Percentiles rank a stretch among this genome's conserved stretches.
Conservation (phyloP, 108 stramenopile species). For the Cyclotella choctawhatcheeana region DNA sequence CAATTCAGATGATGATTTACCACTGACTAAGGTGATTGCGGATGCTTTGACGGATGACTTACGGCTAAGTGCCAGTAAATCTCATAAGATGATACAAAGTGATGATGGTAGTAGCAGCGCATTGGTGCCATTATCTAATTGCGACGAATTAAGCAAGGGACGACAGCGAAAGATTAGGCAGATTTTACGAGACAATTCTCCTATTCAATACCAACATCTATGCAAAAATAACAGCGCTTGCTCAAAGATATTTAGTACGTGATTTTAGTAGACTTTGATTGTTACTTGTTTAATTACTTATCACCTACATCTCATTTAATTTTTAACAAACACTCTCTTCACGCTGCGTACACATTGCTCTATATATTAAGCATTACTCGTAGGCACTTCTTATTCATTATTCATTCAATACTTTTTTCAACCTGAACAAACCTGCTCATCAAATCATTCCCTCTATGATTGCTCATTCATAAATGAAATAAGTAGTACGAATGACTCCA, state of each 20-base stretch:
- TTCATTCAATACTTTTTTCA: no score
- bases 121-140: constrained; percentile 16
- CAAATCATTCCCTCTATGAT: no score
- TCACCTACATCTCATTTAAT: background rate
- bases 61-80: constrained; percentile 1
- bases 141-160: constrained; percentile 21
- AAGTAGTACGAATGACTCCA: constrained; percentile 9
- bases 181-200: constrained; percentile 35
- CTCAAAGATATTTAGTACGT: constrained; percentile 23
- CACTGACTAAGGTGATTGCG: constrained; percentile 36
- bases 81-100: background rate
- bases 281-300: background rate
- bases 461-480: constrained; percentile 4
- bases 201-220: constrained; percentile 43
- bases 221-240: constrained; percentile 39
- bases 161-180: constrained; percentile 29
- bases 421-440: no score
- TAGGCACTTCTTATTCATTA: no score
- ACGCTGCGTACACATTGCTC: no score
- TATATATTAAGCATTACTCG: no score
- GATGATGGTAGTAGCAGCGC: constrained; percentile 5
- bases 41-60: constrained; percentile 53
- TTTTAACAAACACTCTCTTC: background rate
- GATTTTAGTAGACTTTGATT: background rate
- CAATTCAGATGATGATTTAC: constrained; percentile 18